Conservation (phyloP, 306 rosid species). For the Sicyos edulis region DNA sequence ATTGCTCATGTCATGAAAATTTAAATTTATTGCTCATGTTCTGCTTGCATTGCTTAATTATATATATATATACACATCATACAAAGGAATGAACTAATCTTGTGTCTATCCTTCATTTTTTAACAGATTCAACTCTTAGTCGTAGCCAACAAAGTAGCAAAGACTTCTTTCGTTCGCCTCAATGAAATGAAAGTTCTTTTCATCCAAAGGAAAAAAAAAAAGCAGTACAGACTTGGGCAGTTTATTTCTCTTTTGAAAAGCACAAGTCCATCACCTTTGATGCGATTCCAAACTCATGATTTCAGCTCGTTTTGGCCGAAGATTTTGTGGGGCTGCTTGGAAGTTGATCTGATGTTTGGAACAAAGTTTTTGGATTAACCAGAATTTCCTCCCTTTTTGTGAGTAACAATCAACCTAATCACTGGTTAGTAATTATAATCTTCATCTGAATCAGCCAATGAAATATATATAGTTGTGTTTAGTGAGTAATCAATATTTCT, state of each 20-base stretch:
- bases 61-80: not conserved
- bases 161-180: not conserved
- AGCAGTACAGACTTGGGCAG: not conserved
- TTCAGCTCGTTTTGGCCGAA: conserved; percentile 15
- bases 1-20: not conserved
- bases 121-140: conserved; percentile 3
- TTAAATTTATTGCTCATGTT: not conserved
- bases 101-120: not conserved
- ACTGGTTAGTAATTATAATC: conserved; percentile 7
- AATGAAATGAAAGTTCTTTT: conserved; percentile 2
- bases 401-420: not conserved
- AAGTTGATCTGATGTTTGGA: not conserved
- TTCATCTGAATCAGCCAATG: not conserved
- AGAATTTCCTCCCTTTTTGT: not conserved
- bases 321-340: conserved; percentile 4
- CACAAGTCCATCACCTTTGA: not conserved
- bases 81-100: conserved; percentile 9
- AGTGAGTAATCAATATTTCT: conserved; percentile 9
- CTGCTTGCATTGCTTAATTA: not conserved
- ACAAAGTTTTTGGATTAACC: conserved; percentile 12
- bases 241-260: not conserved
- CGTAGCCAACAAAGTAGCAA: not conserved
- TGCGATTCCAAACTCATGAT: conserved; percentile 6
- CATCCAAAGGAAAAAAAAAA: not conserved
- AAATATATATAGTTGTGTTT: not conserved